Evolutionary conservation across 2,329 filamentous ascomycete species (phyloP).

Genomic region (Cryphonectria carpinicola): DNA sequence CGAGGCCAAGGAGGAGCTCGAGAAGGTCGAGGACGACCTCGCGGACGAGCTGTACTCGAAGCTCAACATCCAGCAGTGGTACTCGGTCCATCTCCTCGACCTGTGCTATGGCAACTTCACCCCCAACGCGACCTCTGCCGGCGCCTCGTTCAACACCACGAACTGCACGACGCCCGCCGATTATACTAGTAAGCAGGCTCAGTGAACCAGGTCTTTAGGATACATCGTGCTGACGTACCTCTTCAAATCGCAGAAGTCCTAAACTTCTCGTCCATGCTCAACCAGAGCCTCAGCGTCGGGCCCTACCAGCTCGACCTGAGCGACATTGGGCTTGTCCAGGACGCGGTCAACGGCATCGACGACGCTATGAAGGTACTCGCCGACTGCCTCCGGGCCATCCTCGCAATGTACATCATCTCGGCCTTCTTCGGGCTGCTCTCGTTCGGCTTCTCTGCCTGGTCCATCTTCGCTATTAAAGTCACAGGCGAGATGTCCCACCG

Average conservation of each 20-base stretch:
- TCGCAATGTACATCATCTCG: slow-evolving; percentile 32
- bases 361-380: slow-evolving; percentile 28
- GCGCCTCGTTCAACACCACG: slow-evolving; percentile 33
- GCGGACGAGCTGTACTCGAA: slow-evolving; percentile 34
- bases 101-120: slow-evolving; percentile 38
- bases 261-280: slow-evolving; percentile 30
- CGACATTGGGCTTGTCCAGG: slow-evolving; percentile 30
- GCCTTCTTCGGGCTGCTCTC: slow-evolving; percentile 28
- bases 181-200: slow-evolving; percentile 13
- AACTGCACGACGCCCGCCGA: slow-evolving; percentile 34
- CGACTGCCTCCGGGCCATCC: slow-evolving; percentile 26
- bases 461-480: slow-evolving; percentile 25
- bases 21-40: slow-evolving; percentile 30
- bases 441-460: slow-evolving; percentile 28
- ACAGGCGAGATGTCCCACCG: slow-evolving; percentile 7
- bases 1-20: slow-evolving; percentile 31
- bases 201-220: neutral
- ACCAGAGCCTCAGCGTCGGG: slow-evolving; percentile 31
- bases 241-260: slow-evolving; percentile 20
- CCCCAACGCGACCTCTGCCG: slow-evolving; percentile 33
- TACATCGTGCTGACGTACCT: neutral
- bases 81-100: slow-evolving; percentile 38
- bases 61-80: slow-evolving; percentile 40
- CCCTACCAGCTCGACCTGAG: slow-evolving; percentile 29
- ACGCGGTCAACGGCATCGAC: slow-evolving; percentile 29